These are phyloP conservation scores for Dimargaris cristalligena DNA, from an alignment of 192 early-diverging fungal genomes.

Conservation along the genomic window DNA sequence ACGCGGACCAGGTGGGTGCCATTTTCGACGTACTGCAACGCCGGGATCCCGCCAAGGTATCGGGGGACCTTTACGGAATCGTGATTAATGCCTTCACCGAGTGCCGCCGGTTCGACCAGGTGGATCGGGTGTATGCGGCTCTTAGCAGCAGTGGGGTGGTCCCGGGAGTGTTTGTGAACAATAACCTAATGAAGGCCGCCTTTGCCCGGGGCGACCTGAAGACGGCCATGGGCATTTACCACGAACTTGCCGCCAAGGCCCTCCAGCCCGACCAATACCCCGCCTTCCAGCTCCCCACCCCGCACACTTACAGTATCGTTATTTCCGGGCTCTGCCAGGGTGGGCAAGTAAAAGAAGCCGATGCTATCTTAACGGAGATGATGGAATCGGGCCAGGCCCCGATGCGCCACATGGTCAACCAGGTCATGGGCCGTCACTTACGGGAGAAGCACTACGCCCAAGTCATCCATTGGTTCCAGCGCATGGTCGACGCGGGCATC, in stretches of 20 bases:
- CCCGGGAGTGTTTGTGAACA: neutral
- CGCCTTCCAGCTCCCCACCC: neutral
- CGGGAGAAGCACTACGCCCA: neutral
- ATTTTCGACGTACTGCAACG: too few species aligned
- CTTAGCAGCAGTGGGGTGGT: neutral
- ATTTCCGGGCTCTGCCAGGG: neutral
- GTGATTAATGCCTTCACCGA: neutral
- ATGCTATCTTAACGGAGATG: neutral
- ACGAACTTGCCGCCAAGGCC: neutral
- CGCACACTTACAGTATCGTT: neutral
- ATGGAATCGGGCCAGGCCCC: neutral
- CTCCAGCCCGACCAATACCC: neutral
- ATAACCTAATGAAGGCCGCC: neutral
- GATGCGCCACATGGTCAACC: neutral
- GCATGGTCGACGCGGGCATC: neutral
- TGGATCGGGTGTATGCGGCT: neutral
- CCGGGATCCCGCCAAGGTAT: too few species aligned
- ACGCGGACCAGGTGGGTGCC: neutral
- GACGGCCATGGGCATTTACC: neutral
- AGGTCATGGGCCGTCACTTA: neutral
- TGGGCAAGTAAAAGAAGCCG: neutral
- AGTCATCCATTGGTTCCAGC: slow-evolving; percentile 4
- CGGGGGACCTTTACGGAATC: neutral
- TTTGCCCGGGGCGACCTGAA: neutral
- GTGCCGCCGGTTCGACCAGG: neutral